These are phyloP conservation scores for Colletotrichum sublineola DNA, from an alignment of 2,329 filamentous ascomycete species.

Conservation along the genomic window DNA sequence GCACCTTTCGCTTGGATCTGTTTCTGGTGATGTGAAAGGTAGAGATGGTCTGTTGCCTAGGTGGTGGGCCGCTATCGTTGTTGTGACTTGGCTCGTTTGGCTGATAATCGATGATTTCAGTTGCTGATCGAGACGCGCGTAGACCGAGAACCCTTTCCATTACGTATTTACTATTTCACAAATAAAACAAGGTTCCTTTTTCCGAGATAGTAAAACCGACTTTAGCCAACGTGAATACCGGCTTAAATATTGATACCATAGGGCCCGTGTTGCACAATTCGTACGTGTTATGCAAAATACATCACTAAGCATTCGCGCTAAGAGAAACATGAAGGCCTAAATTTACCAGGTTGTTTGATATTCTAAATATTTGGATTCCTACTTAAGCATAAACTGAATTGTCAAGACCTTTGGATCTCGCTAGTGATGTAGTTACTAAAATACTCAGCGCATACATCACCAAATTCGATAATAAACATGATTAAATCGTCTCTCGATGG, in stretches of 20 bases:
- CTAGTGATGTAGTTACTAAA: background rate
- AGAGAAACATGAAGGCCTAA: background rate
- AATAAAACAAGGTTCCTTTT: background rate
- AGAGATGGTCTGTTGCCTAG: background rate
- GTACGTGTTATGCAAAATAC: too few species aligned
- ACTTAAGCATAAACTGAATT: background rate
- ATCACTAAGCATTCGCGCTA: background rate
- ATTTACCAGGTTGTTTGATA: too few species aligned
- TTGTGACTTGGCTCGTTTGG: background rate
- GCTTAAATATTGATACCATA: too few species aligned
- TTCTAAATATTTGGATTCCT: background rate
- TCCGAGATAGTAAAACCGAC: background rate
- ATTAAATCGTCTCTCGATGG: background rate
- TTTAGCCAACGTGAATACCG: background rate
- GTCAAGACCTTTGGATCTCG: too few species aligned
- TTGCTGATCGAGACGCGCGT: background rate
- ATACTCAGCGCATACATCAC: too few species aligned
- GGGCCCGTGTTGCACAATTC: too few species aligned
- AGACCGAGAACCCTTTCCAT: background rate
- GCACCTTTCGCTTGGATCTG: conserved; percentile 14
- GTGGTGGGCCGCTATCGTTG: background rate
- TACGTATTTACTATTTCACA: background rate
- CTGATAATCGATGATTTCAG: background rate
- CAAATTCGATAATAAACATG: background rate
- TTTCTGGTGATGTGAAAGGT: background rate